A percentile compares a stretch with the other conserved stretches of the same genome.
Conservation (phyloP, 108 stramenopile genomes). For the Nitzschia sp. region DNA sequence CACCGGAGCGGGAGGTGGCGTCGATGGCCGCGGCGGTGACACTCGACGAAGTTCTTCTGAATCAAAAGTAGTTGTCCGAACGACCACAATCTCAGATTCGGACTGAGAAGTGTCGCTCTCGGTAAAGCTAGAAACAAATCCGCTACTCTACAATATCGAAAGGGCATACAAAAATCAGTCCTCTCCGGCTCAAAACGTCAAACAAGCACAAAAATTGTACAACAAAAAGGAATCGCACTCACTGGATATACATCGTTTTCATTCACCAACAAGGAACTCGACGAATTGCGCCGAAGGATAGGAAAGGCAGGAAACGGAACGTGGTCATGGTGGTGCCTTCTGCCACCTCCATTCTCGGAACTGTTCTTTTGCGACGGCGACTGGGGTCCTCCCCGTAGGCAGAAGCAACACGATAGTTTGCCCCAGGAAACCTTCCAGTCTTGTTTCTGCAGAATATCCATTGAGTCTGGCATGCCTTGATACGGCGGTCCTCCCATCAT, state of each 20-base stretch:
- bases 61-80: background rate
- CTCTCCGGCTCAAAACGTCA: background rate
- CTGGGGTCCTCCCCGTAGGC: background rate
- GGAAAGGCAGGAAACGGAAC: conserved; percentile 16
- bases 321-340: background rate
- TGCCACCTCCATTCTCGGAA: background rate
- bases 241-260: conserved; percentile 18
- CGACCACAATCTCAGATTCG: background rate
- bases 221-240: background rate
- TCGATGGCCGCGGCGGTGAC: conserved; percentile 5
- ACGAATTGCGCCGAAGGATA: background rate
- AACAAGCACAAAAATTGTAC: background rate
- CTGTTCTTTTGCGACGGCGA: background rate
- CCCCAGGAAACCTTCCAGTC: conserved; percentile 12
- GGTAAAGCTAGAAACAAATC: conserved; percentile 19
- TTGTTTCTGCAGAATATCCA: conserved; percentile 14
- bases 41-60: background rate
- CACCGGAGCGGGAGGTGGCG: background rate
- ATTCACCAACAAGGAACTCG: background rate
- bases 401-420: conserved; percentile 16
- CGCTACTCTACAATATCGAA: conserved; percentile 4
- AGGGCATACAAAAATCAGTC: background rate
- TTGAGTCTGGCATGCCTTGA: background rate
- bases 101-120: conserved; percentile 14
- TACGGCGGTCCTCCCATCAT: background rate